These are phyloP conservation scores for Fusarium devonianum DNA, from an alignment of 2,329 filamentous ascomycete genomes.

Conservation along the genomic window DNA sequence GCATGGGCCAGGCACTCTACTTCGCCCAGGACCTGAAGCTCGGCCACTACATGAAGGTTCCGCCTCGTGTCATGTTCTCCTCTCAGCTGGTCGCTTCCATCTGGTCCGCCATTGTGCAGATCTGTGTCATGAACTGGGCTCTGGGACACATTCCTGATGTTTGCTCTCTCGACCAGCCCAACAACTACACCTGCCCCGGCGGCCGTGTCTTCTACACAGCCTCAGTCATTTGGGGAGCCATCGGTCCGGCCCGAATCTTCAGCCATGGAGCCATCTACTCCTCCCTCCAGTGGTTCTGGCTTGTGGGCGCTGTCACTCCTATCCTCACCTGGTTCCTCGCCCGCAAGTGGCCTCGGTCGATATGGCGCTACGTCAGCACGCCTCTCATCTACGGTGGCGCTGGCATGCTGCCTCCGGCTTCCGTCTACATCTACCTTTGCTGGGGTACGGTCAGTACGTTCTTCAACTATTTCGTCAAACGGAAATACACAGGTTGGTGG, in stretches of 20 bases:
- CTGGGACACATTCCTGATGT: slow-evolving; percentile 68
- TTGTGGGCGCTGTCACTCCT: slow-evolving; percentile 69
- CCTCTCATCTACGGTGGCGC: slow-evolving; percentile 74
- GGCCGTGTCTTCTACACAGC: slow-evolving; percentile 70
- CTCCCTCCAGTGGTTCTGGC: slow-evolving; percentile 73
- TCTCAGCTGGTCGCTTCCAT: slow-evolving; percentile 66
- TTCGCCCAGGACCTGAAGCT: slow-evolving; percentile 72
- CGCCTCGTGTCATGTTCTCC: slow-evolving; percentile 67
- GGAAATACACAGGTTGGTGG: slow-evolving; percentile 76
- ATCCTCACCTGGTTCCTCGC: slow-evolving; percentile 69
- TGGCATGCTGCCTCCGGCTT: slow-evolving; percentile 71
- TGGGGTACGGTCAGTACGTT: slow-evolving; percentile 73
- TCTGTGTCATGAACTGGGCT: slow-evolving; percentile 72
- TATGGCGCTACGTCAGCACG: slow-evolving; percentile 70
- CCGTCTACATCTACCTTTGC: slow-evolving; percentile 73
- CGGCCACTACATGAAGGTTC: slow-evolving; percentile 73
- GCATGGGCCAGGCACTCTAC: slow-evolving; percentile 70
- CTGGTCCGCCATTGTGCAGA: slow-evolving; percentile 68
- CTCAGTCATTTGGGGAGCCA: slow-evolving; percentile 76
- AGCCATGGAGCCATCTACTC: slow-evolving; percentile 68
- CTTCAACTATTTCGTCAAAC: slow-evolving; percentile 73
- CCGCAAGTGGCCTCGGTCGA: slow-evolving; percentile 65
- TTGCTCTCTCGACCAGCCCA: slow-evolving; percentile 61
- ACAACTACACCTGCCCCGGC: slow-evolving; percentile 64
- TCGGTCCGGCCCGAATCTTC: slow-evolving; percentile 75